A percentile compares a stretch with the other conserved stretches of the same genome.
Evolutionary conservation across 257 asterid genomes (phyloP).

Genomic region (Linaria vulgaris): DNA sequence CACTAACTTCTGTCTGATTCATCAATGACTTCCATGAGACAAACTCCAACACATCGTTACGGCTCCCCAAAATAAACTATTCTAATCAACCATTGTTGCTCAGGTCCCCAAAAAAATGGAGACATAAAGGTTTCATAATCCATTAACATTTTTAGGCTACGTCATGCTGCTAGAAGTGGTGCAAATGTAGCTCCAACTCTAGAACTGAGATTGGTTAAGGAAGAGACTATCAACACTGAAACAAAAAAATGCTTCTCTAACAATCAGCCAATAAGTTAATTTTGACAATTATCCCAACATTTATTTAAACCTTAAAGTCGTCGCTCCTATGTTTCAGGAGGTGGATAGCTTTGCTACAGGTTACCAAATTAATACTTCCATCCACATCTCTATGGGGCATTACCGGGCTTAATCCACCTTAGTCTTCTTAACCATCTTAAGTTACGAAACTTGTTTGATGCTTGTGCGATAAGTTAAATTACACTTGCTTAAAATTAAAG

Average conservation of each 20-base stretch:
- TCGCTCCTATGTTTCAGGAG: constrained; percentile 14
- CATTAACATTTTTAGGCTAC: not conserved
- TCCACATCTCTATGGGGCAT: not conserved
- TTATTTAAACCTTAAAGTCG: not conserved
- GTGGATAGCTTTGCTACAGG: constrained; percentile 9
- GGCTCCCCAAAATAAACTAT: not conserved
- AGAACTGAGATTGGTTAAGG: not conserved
- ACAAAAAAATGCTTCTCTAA: not conserved
- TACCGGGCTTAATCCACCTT: constrained; percentile 10
- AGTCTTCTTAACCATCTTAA: constrained; percentile 14
- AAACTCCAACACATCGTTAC: not conserved
- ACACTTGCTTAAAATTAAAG: constrained; percentile 6
- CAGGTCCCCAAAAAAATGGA: not conserved
- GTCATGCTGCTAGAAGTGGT: not conserved
- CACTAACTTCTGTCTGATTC: no score
- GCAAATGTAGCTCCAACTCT: no score
- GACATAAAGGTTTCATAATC: not conserved
- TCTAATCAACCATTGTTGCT: not conserved
- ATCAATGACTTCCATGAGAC: not conserved
- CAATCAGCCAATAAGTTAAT: not conserved
- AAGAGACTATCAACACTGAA: constrained; percentile 1
- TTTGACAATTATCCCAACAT: constrained; percentile 2
- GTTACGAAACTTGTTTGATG: not conserved
- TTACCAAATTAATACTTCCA: constrained; percentile 2
- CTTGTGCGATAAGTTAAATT: not conserved